Conservation (phyloP, 1,284 basidiomycete species). For the Trichosporon sp. region DNA sequence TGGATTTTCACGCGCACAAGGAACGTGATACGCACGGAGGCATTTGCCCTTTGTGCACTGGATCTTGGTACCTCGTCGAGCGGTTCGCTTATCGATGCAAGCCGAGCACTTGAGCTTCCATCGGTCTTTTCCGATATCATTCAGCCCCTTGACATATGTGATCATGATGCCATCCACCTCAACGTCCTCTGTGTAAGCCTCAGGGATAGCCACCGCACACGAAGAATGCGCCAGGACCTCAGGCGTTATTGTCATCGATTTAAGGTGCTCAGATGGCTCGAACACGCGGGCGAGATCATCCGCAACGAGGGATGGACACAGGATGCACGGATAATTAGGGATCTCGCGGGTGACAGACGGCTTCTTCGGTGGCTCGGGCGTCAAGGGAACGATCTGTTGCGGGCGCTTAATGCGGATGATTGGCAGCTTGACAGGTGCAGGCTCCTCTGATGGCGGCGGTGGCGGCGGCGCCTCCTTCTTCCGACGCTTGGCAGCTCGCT, state of each 20-base stretch:
- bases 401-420: constrained; percentile 18
- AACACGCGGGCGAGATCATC: constrained; percentile 67
- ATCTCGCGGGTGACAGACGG: constrained; percentile 14
- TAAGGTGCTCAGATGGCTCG: constrained; percentile 33
- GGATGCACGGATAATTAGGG: constrained; percentile 65
- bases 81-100: constrained; percentile 69
- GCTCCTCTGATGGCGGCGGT: constrained; percentile 8
- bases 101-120: constrained; percentile 92
- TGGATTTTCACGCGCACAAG: constrained; percentile 66
- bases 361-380: constrained; percentile 13
- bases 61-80: constrained; percentile 82
- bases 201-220: constrained; percentile 77
- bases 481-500: neutral
- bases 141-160: constrained; percentile 69
- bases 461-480: constrained; percentile 2
- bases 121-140: constrained; percentile 80
- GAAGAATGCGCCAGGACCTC: constrained; percentile 61
- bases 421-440: constrained; percentile 7
- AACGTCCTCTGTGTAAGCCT: constrained; percentile 76
- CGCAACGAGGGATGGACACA: constrained; percentile 68
- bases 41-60: constrained; percentile 92
- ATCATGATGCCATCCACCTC: constrained; percentile 52
- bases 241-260: constrained; percentile 23
- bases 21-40: constrained; percentile 88
- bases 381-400: constrained; percentile 20